These are phyloP conservation scores for Trichosporon inkin DNA, from an alignment of 1,284 basidiomycete genomes.

Conservation along the genomic window DNA sequence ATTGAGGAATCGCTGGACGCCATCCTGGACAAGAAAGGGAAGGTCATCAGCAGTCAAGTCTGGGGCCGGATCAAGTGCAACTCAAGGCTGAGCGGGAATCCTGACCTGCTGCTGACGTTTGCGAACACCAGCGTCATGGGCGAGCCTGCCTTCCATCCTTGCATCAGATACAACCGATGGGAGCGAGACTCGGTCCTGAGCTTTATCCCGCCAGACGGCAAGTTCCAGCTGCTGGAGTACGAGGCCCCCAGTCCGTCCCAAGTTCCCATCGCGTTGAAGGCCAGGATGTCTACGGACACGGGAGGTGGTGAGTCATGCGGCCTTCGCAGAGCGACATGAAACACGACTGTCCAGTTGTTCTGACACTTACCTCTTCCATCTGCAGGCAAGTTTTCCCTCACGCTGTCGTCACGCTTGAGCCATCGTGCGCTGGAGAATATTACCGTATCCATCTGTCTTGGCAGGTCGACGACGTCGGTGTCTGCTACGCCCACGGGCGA, in stretches of 20 bases:
- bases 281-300: slow-evolving; percentile 59
- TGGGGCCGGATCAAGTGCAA: slow-evolving; percentile 79
- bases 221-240: slow-evolving; percentile 82
- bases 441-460: slow-evolving; percentile 66
- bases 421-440: slow-evolving; percentile 66
- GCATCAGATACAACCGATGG: slow-evolving; percentile 76
- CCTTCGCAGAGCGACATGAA: too few species aligned
- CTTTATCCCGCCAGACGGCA: slow-evolving; percentile 91
- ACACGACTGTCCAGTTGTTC: too few species aligned
- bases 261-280: slow-evolving; percentile 64
- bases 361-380: slow-evolving; percentile 9
- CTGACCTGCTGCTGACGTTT: slow-evolving; percentile 77
- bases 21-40: slow-evolving; percentile 78
- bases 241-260: slow-evolving; percentile 54
- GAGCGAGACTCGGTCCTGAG: slow-evolving; percentile 71
- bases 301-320: slow-evolving; percentile 57
- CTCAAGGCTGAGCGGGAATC: slow-evolving; percentile 74
- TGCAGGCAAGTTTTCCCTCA: slow-evolving; percentile 66
- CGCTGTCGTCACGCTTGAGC: slow-evolving; percentile 63
- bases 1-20: slow-evolving; percentile 77
- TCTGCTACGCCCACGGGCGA: slow-evolving; percentile 48
- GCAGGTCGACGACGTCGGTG: slow-evolving; percentile 60
- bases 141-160: slow-evolving; percentile 85
- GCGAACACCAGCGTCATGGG: slow-evolving; percentile 68
- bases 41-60: slow-evolving; percentile 65